Evolutionary conservation across 2,329 filamentous ascomycete species (phyloP), one percentile per base, ranked within the genome.

Genomic region (Xylariaceae sp.): DNA sequence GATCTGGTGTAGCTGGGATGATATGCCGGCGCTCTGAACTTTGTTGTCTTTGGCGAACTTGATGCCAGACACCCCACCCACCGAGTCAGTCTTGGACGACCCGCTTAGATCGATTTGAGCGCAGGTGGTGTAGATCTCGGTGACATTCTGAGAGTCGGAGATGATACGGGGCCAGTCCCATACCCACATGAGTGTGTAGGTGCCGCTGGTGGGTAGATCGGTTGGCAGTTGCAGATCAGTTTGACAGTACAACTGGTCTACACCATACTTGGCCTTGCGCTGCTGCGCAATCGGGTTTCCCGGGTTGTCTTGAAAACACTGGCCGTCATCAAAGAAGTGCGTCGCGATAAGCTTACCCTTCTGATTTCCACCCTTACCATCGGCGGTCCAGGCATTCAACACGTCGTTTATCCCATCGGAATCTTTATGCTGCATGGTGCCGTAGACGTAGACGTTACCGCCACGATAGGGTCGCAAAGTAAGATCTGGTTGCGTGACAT

Each of bases 111-210:
- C 51, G 61, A 71, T 70, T 56, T 70, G 66, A 33, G 66, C 64
- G 60, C 83, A 86, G 16, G 78, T 79, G 4, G 79, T 84, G 68
- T 85, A 86, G 63, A 77, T 82, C 67, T 86, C 79, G 58, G 79
- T 80, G 58, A 73, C 73, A 8, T 81, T 72, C 55, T 70, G 73
- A 60, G 67, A 72, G 58, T 69, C 71, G 32, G 66, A 64, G 64
- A 75, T 72, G 67, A 84, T 77, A 11, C 83, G 86, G 2, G 88
- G 87, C 91, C 92, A 99, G 72, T 96, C 88, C 94, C 94, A 97
- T 39, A 97, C 87, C 93, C 93, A 97, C 78, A 96, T 96, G 45
- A 96, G 74, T 3, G 91, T 93, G 70, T 92, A 90, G 23, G 81
- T 80, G 24, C 85, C 81, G 37, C 85, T 84, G 8, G 77, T 71